A percentile compares a stretch with the other conserved stretches of the same genome.
These are phyloP conservation scores for Penicillium brevicompactum DNA, from an alignment of 2,329 filamentous ascomycete species.

Conservation along the genomic window DNA sequence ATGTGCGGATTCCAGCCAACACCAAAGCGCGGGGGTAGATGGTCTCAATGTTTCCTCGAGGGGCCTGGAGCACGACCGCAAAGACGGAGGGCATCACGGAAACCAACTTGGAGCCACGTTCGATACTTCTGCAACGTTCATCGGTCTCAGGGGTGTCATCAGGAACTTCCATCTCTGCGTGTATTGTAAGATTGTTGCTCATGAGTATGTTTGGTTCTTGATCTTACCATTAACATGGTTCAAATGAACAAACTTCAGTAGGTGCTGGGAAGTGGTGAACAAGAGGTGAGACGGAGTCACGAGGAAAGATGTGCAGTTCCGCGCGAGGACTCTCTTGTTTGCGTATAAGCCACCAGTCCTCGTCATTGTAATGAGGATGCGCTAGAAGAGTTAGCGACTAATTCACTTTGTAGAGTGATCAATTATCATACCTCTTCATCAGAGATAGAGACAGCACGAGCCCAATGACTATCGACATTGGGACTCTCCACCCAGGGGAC, in stretches of 20 bases:
- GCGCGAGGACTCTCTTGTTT: constrained; percentile 71
- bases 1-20: constrained; percentile 79
- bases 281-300: constrained; percentile 81
- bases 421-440: constrained; percentile 41
- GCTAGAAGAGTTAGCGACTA: constrained; percentile 35
- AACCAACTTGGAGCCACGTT: constrained; percentile 83
- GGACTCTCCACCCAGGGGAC: constrained; percentile 36
- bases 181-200: constrained; percentile 11
- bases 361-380: constrained; percentile 66
- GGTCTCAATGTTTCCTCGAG: constrained; percentile 91
- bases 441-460: constrained; percentile 37
- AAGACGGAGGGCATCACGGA: constrained; percentile 88
- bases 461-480: constrained; percentile 41
- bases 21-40: constrained; percentile 93
- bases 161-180: constrained; percentile 74
- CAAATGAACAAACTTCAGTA: constrained; percentile 92
- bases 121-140: constrained; percentile 87
- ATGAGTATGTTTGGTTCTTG: constrained; percentile 3
- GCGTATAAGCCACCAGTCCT: constrained; percentile 77
- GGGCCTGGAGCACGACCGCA: constrained; percentile 88
- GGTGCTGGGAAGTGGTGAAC: constrained; percentile 87
- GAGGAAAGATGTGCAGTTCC: constrained; percentile 90
- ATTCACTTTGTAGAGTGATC: not conserved
- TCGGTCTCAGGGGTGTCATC: constrained; percentile 87
- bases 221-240: constrained; percentile 63